These are phyloP conservation scores for Neolentinus lepideus DNA, from an alignment of 1,284 basidiomycete genomes.

Conservation along the genomic window DNA sequence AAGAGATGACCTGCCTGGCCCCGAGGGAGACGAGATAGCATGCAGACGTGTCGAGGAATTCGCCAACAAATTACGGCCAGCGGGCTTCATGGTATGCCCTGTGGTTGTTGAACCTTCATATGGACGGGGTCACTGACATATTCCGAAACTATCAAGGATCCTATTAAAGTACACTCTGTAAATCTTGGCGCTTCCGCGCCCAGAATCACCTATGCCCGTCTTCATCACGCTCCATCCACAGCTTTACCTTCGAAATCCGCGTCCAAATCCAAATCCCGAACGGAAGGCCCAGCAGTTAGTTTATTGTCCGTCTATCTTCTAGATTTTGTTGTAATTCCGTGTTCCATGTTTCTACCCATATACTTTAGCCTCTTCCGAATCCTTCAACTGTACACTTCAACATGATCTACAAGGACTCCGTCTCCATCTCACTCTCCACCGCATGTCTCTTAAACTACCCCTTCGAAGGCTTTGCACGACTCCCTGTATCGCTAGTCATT, in stretches of 20 bases:
- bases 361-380: background rate
- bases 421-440: conserved; percentile 74
- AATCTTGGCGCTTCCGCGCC: conserved; percentile 69
- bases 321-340: no score
- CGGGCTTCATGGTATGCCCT: conserved; percentile 52
- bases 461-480: conserved; percentile 68
- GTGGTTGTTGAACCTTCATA: no score
- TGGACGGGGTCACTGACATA: no score
- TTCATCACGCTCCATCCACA: conserved; percentile 9
- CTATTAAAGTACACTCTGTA: conserved; percentile 69
- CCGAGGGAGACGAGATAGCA: conserved; percentile 66
- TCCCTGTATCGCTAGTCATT: conserved; percentile 73
- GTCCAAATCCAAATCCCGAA: conserved; percentile 7
- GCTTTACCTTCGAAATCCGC: background rate
- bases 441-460: conserved; percentile 81
- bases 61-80: conserved; percentile 63
- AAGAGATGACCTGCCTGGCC: conserved; percentile 48
- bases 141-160: conserved; percentile 41
- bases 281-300: conserved; percentile 15
- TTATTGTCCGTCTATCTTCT: no score
- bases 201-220: conserved; percentile 48
- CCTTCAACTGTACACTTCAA: conserved; percentile 39
- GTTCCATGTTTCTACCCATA: background rate
- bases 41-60: conserved; percentile 63
- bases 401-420: conserved; percentile 59